A percentile compares a stretch with the other conserved stretches of the same genome.
phyloP scores from a whole-genome alignment of 192 early-diverging fungal species.

The Rhizoclosmatium globosum region DNA sequence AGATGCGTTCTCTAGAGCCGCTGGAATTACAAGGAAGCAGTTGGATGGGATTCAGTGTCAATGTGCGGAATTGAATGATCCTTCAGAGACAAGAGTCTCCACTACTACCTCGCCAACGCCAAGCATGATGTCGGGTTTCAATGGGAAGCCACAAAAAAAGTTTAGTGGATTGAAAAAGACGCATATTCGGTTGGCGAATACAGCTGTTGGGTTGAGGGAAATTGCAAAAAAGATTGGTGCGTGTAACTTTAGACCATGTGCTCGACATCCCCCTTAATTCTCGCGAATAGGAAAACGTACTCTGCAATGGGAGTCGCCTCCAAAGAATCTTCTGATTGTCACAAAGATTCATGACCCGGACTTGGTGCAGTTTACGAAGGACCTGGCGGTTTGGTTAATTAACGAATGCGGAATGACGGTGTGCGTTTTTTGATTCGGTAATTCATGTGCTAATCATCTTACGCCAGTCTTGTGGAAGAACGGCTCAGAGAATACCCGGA shows the following conservation, averaged over 20 bases:
- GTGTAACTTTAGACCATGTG: neutral
- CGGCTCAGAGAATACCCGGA: conserved; percentile 39
- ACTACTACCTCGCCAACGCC: no score
- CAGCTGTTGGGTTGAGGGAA: conserved; percentile 57
- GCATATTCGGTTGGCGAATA: conserved; percentile 55
- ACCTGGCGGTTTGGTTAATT: conserved; percentile 51
- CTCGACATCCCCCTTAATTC: neutral
- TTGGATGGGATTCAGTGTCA: no score
- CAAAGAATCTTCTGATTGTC: conserved; percentile 55
- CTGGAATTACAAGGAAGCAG: no score
- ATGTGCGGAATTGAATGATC: no score
- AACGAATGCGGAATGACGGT: conserved; percentile 47
- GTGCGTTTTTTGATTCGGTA: conserved; percentile 16
- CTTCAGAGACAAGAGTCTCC: no score
- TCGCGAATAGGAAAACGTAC: conserved; percentile 40
- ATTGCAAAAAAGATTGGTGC: conserved; percentile 60
- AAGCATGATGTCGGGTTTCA: neutral
- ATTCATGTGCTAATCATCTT: neutral
- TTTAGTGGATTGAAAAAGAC: conserved; percentile 37
- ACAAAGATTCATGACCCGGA: conserved; percentile 54
- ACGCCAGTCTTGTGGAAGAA: conserved; percentile 40
- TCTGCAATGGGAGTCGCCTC: conserved; percentile 55
- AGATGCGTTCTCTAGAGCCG: no score
- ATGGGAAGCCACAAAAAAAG: neutral
- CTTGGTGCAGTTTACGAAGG: conserved; percentile 45